phyloP scores from a whole-genome alignment of 371 early-diverging fungal species.

The Conidiobolus incongruus region DNA sequence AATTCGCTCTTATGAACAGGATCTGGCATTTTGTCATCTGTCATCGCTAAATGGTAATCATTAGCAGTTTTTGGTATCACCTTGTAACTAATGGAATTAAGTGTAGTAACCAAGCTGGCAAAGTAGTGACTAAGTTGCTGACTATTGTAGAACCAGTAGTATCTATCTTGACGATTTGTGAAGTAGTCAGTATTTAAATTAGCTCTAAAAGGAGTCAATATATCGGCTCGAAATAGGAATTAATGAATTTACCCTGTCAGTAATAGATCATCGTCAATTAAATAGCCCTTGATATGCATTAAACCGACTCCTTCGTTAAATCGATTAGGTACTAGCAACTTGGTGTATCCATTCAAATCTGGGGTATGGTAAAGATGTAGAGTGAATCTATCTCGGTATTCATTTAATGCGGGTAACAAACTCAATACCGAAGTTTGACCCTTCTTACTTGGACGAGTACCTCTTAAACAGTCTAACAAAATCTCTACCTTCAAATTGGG shows the following conservation, averaged over 20 bases:
- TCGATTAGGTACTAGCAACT: constrained; percentile 49
- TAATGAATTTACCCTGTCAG: constrained; percentile 49
- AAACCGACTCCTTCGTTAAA: constrained; percentile 85
- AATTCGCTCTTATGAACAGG: constrained; percentile 30
- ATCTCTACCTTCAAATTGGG: constrained; percentile 33
- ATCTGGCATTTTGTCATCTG: constrained; percentile 16
- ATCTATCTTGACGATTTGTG: constrained; percentile 84
- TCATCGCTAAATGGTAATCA: constrained; percentile 2
- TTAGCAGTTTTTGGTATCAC: constrained; percentile 8
- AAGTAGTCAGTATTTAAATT: constrained; percentile 90
- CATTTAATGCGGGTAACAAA: constrained; percentile 35
- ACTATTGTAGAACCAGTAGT: constrained; percentile 36
- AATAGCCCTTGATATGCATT: constrained; percentile 82
- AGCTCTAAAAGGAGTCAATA: constrained; percentile 26
- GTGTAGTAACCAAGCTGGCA: constrained; percentile 25
- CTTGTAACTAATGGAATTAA: constrained; percentile 42
- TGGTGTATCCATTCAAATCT: constrained; percentile 42
- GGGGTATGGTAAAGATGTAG: constrained; percentile 71
- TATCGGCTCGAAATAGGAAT: neutral
- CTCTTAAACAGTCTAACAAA: constrained; percentile 68
- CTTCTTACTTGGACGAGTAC: constrained; percentile 36
- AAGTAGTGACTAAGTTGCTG: constrained; percentile 40
- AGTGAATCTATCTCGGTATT: constrained; percentile 35
- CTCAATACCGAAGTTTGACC: constrained; percentile 39
- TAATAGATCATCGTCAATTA: constrained; percentile 70